Evolutionary conservation across 495 filamentous ascomycete species (phyloP).

Genomic region (Chaetomium fimeti): DNA sequence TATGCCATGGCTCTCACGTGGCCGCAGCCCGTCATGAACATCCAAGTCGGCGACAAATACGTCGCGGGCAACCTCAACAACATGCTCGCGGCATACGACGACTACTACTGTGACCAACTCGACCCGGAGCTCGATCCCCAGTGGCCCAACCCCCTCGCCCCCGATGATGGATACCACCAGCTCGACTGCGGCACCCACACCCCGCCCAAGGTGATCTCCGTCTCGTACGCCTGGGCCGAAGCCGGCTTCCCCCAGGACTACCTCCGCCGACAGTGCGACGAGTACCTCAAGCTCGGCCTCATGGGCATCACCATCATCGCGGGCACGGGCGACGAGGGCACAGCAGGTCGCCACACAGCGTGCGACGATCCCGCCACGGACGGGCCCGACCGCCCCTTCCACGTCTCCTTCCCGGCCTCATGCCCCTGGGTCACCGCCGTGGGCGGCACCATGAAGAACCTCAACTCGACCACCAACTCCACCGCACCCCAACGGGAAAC

Average conservation of each 20-base stretch:
- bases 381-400: slow-evolving; percentile 1
- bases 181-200: slow-evolving; percentile 53
- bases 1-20: slow-evolving; percentile 44
- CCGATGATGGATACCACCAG: slow-evolving; percentile 32
- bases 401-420: slow-evolving; percentile 24
- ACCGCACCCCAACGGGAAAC: too few relatives aligned
- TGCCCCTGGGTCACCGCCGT: slow-evolving; percentile 38
- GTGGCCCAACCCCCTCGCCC: slow-evolving; percentile 49
- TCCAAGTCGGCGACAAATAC: slow-evolving; percentile 54
- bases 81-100: slow-evolving; percentile 52
- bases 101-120: slow-evolving; percentile 51
- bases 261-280: slow-evolving; percentile 34
- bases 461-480: not conserved
- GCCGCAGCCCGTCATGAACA: slow-evolving; percentile 56
- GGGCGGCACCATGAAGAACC: slow-evolving; percentile 23
- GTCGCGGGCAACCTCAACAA: slow-evolving; percentile 53
- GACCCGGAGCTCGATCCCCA: slow-evolving; percentile 47
- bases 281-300: slow-evolving; percentile 61
- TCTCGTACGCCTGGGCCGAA: slow-evolving; percentile 37
- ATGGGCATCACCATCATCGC: slow-evolving; percentile 58
- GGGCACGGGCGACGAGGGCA: slow-evolving; percentile 58
- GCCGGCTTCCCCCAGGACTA: slow-evolving; percentile 30
- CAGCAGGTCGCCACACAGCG: slow-evolving; percentile 35
- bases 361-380: too few relatives aligned
- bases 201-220: slow-evolving; percentile 38